Base-by-base conservation (phyloP, 225 moss, liverwort and hornwort species). In the Marchantia polymorpha region DNA sequence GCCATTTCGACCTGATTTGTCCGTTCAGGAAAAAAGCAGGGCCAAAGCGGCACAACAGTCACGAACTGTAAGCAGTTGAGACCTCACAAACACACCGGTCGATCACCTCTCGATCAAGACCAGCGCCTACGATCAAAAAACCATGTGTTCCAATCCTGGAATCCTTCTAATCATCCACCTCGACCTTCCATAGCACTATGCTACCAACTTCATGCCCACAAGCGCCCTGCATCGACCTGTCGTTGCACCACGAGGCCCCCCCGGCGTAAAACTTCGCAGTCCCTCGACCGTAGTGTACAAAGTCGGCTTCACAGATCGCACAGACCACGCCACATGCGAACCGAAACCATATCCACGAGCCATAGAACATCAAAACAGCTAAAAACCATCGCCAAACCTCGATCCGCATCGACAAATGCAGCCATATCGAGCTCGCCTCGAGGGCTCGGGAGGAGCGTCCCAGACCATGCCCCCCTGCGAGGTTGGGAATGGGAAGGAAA, bases 61-160 rank as follows among this genome's bases (percentile, higher is more conserved):
- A 75, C 58, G 75, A 75, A 75, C 75, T 75, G 75, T 75, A 75
- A 75, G 58, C 75, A 75, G 75, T 75, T 75, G 75, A 75, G 75
- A 75, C 39, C 58, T 59, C 75, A 59, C 7, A 59, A 75, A 58
- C 39, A 75, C 75, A 56, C 75, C 29, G 27, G 31, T 58, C 75
- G 15, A 75, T 12, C 58, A 31, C 56, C 17, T 75, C 75, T 60
- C 58, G 58, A 58, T 75, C 75, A 59, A 59, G 29, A 31, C 55
- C 59, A 58, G 0, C 2, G 15, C 30, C 75, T 46, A 59, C 39
- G 26, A 46, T 39, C 75, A 74, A 74, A 19, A 12, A 75, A 13
- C 64, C 7, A 10, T 53, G 9, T 39, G 39, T 29, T 39, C 58
- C 17, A 26, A 30, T 29, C 56, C 56, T 74, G 51, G 47, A 14